Base-by-base conservation (phyloP, 2,329 filamentous ascomycete genomes). In the Neoascochyta sp. region DNA sequence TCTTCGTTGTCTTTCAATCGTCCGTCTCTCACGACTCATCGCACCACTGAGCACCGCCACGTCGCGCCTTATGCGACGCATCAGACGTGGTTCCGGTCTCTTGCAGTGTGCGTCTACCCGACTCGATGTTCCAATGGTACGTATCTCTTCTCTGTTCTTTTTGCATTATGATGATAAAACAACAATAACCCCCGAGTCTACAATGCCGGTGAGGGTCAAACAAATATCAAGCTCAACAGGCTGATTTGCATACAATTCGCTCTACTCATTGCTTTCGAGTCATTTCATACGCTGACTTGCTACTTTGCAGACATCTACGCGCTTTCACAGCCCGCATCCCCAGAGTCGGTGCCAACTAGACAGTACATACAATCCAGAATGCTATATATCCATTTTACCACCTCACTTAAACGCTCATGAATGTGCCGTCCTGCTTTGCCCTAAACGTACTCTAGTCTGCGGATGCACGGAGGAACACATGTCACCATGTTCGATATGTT, bases 191-290 rank as follows among this genome's bases (percentile, higher is more conserved):
- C 55, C 57, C 45, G 54, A 62, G 56, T 53, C 45, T 13, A 26
- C 21, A 42, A 48, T 22, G 47, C 45, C 57, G 41, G 51, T 62
- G 57, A 60, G 58, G 57, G 52, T 44, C 43, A 47, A 56, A 58
- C 24, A 52, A 61, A 62, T 57, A 59, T 71, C 69, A 73, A 73
- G 69, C 70, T 73, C 69, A 73, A 73, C 68, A 73, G 64, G 68
- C 67, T 74, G 70, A 74, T 60, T 41, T 33, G 37, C 23, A 16
- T 32, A 30, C 20, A 22, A 25, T 25, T 22, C 9, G 24, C n/a
- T 17, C 13, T 32, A 14, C 34, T 33, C 25, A 21, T 27, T 21
- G 35, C 27, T 19, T 10, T 28, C 10, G 18, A 17, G 10, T n/a
- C 22, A 6, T 7, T 16, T 9, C 31, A 28, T 21, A 19, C 24